Base-by-base conservation (phyloP, 257 asterid genomes). In the Cordia subcordata region DNA sequence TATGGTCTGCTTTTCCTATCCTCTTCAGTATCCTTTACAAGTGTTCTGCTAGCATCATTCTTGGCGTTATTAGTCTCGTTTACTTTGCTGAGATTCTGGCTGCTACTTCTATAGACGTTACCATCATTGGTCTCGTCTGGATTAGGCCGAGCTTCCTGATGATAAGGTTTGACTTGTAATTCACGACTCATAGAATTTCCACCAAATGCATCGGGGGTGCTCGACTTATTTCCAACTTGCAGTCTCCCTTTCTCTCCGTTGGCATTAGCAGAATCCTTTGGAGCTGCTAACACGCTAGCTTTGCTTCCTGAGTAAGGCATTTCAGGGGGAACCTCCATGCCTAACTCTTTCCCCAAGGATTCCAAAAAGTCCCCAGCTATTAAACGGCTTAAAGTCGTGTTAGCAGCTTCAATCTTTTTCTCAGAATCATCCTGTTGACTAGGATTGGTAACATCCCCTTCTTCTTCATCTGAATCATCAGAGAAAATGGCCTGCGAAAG, bases 331-430 rank as follows among this genome's bases (percentile, higher is more conserved):
- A 92, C 93, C 57, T 47, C 73, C 49, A 92, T 68, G 50, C 99
- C 99, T 23, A 92, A 68, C 75, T 92, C 99, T 72, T 86, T 88
- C 18, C 99, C 99, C 64, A 92, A 67, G 15, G 99, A 88, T 74
- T 92, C 91, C 65, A 92, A 78, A 80, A 92, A 92, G 82, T 92
- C 99, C 8, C 96, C 99, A 57, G 96, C 96, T 63, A 88, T 88
- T 78, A 92, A 63, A 42, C 95, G 96, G 61, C 83, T 88, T 62
- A 88, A 78, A 22, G 95, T 79, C 33, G 85, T 77, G 68, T 78
- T 88, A 57, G 86, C 98, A 67, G 72, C 95, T 79, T 79, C 96
- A 39, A 53, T 72, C 72, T 81, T 92, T 73, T 79, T 82, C 56
- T 81, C 70, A 2, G 86, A 64, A 62, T 84, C 93, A 60, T 75